Base-by-base conservation (phyloP, 495 filamentous ascomycete species). In the Jackrogersella multiformis region DNA sequence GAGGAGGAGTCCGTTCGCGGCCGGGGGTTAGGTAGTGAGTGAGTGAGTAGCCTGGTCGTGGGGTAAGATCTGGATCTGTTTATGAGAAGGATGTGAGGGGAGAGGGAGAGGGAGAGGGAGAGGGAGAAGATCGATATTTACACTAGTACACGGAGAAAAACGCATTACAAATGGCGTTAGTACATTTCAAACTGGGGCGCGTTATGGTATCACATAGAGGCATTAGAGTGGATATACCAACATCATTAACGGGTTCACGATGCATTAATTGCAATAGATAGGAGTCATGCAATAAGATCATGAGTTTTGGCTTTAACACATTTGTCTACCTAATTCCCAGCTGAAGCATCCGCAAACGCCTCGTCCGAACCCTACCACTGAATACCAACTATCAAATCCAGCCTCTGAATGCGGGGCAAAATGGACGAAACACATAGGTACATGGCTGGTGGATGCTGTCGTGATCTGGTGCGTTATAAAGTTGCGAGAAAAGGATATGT, bases 1-100 rank as follows among this genome's bases (percentile, higher is more conserved):
- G 44, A 84, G 82, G 68, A 87, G 77, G 78, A 90, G 88, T 76
- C 79, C 85, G 12, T 92, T 85, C 80, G 89, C 89, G 61, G 87
- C 88, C 66, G 87, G 89, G 0, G 68, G 66, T 0, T 74, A 68
- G 54, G n/a, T n/a, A n/a, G n/a, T n/a, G n/a, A n/a, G n/a, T n/a
- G n/a, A n/a, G n/a, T n/a, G n/a, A n/a, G n/a, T n/a, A n/a, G n/a
- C n/a, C n/a, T n/a, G n/a, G n/a, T n/a, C n/a, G n/a, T n/a, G n/a
- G n/a, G n/a, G n/a, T n/a, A n/a, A n/a, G n/a, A n/a, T n/a, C n/a
- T n/a, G n/a, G n/a, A n/a, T 41, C 59, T 70, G 8, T 18, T 56
- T 28, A 3, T 23, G 2, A 7, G 28, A 5, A 21, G 4, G 24
- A 10, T 5, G 1, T 36, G 16, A 5, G 2, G n/a, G 7, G 30